phyloP scores from a whole-genome alignment of 2,329 filamentous ascomycete species.

The Aspergillus unguis region DNA sequence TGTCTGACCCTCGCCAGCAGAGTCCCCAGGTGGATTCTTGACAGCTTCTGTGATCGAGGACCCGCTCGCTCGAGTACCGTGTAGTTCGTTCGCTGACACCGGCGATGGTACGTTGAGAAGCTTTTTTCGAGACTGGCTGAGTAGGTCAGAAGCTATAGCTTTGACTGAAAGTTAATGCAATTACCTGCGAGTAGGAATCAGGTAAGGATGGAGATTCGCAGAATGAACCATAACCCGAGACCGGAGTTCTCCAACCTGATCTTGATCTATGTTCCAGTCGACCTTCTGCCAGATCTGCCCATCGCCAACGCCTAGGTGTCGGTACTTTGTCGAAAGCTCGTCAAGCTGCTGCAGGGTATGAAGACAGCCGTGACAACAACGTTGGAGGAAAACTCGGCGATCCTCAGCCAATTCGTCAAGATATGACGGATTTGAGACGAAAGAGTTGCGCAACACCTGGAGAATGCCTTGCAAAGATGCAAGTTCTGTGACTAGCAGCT shows the following conservation, averaged over 20 bases:
- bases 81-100: neutral
- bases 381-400: conserved; percentile 22
- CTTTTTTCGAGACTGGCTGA: conserved; percentile 23
- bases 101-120: neutral
- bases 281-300: conserved; percentile 21
- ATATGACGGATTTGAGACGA: conserved; percentile 23
- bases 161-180: neutral
- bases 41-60: too few relatives aligned
- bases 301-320: conserved; percentile 20
- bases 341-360: conserved; percentile 24
- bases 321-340: conserved; percentile 22
- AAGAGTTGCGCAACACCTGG: conserved; percentile 22
- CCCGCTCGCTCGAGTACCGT: too few relatives aligned
- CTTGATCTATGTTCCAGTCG: conserved; percentile 27
- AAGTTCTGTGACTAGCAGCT: conserved; percentile 26
- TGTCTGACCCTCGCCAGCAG: too few relatives aligned
- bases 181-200: conserved; percentile 28
- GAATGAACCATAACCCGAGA: conserved; percentile 29
- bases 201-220: conserved; percentile 29
- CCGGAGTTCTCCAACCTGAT: conserved; percentile 26
- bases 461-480: conserved; percentile 27
- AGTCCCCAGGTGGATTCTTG: too few relatives aligned
- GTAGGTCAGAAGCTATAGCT: neutral
- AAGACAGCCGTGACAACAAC: conserved; percentile 24
- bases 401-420: conserved; percentile 22